Conservation (phyloP, 2,329 filamentous ascomycete species). For the Neonectria sp. region DNA sequence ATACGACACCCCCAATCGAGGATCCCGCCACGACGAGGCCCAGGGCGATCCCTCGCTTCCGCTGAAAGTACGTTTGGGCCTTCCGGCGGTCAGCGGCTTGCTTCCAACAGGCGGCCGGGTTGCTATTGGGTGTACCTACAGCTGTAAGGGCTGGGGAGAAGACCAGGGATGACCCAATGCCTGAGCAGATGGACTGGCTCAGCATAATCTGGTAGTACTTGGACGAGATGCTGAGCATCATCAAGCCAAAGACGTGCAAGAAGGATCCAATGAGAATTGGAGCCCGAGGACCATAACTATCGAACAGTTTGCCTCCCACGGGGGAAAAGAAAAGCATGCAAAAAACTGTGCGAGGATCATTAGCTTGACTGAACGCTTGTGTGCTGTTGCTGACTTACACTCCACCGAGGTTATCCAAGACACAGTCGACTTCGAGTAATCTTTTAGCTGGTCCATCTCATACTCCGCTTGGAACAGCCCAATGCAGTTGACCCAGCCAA, state of each 20-base stretch:
- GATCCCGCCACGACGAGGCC: slow-evolving; percentile 72
- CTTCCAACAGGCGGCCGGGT: neutral
- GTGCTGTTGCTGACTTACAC: slow-evolving; percentile 32
- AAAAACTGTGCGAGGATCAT: slow-evolving; percentile 33
- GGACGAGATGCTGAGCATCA: slow-evolving; percentile 67
- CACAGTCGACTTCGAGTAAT: slow-evolving; percentile 61
- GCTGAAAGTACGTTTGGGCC: slow-evolving; percentile 43
- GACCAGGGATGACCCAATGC: slow-evolving; percentile 34
- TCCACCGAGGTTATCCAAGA: slow-evolving; percentile 67
- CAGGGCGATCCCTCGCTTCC: slow-evolving; percentile 68
- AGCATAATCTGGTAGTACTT: slow-evolving; percentile 52
- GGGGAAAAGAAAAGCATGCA: slow-evolving; percentile 52
- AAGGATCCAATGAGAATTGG: slow-evolving; percentile 65
- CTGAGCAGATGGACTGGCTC: slow-evolving; percentile 37
- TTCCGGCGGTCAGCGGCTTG: slow-evolving; percentile 11
- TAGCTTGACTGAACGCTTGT: neutral
- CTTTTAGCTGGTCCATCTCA: slow-evolving; percentile 57
- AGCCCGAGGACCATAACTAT: slow-evolving; percentile 70
- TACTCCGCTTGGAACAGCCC: slow-evolving; percentile 69
- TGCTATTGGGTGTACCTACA: slow-evolving; percentile 21
- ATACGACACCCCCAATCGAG: slow-evolving; percentile 68
- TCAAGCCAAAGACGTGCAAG: slow-evolving; percentile 69
- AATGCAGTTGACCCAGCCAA: slow-evolving; percentile 48
- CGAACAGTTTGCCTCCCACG: slow-evolving; percentile 61
- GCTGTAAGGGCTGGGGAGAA: slow-evolving; percentile 35